Percentiles rank a stretch among this genome's conserved stretches.
phyloP scores from a whole-genome alignment of 176 grass and related monocot species.

The Oryza coarctata region DNA sequence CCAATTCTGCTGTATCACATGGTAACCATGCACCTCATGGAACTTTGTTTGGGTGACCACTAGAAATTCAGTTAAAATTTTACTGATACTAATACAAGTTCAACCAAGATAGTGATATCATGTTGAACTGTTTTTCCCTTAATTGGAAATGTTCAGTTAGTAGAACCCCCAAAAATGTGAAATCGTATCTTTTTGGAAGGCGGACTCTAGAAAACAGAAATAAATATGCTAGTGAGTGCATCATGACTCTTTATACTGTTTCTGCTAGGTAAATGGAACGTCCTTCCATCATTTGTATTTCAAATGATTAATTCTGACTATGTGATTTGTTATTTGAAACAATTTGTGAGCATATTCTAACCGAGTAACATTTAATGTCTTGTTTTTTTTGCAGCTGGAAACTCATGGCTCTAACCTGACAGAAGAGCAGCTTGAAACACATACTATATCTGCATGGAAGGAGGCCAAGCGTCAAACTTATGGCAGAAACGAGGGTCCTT shows the following conservation, averaged over 20 bases:
- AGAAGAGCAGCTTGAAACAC: constrained; percentile 95
- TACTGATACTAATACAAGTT: background rate
- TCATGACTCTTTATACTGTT: background rate
- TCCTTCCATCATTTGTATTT: background rate
- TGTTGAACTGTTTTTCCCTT: background rate
- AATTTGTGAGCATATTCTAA: background rate
- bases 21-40: background rate
- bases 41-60: background rate
- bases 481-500: constrained; percentile 55
- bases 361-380: constrained; percentile 29
- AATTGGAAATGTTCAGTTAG: background rate
- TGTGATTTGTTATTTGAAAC: constrained; percentile 7
- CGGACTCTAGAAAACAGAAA: background rate
- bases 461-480: constrained; percentile 78
- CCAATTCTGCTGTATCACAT: background rate
- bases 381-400: constrained; percentile 77
- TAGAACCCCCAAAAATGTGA: background rate
- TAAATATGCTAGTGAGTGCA: background rate
- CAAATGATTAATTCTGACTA: constrained; percentile 2
- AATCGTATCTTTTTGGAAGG: background rate
- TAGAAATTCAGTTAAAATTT: background rate
- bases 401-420: constrained; percentile 87
- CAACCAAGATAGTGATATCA: background rate
- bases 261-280: background rate
- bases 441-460: constrained; percentile 99